These are phyloP conservation scores for Umbelopsis isabellina DNA, from an alignment of 192 early-diverging fungal species.

Conservation along the genomic window DNA sequence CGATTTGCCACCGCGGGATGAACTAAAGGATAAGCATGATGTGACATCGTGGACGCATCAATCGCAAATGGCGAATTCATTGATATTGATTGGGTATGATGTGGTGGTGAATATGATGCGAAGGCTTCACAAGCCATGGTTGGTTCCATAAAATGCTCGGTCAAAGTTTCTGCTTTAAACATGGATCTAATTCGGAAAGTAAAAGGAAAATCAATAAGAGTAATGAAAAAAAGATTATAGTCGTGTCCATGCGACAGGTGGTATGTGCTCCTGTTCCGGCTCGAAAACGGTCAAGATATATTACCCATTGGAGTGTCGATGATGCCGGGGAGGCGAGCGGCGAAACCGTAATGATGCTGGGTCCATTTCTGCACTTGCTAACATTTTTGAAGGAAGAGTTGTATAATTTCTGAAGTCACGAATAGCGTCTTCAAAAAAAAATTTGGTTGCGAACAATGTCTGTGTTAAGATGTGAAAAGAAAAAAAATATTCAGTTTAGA, in stretches of 20 bases:
- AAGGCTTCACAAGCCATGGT: constrained; percentile 13
- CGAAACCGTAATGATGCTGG: neutral
- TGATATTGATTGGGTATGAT: neutral
- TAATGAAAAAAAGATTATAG: too few species aligned
- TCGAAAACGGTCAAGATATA: neutral
- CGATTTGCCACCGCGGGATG: constrained; percentile 10
- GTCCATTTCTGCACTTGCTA: constrained; percentile 13
- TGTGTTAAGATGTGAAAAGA: neutral
- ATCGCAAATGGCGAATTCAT: constrained; percentile 7
- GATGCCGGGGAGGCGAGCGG: constrained; percentile 15
- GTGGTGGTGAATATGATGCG: constrained; percentile 14
- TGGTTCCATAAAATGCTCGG: constrained; percentile 8
- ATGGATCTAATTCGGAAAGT: neutral
- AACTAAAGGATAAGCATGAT: constrained; percentile 2
- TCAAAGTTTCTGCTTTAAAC: constrained; percentile 10
- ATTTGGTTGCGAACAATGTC: neutral
- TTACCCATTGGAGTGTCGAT: constrained; percentile 11
- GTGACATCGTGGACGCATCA: constrained; percentile 10
- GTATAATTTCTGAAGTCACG: neutral
- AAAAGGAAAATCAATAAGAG: too few species aligned
- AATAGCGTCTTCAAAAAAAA: neutral
- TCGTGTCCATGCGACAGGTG: too few species aligned
- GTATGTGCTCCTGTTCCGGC: neutral
- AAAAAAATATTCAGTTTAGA: neutral
- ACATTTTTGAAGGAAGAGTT: neutral